Evolutionary conservation across 257 asterid genomes (phyloP).

Genomic region (Agastache rugosa): DNA sequence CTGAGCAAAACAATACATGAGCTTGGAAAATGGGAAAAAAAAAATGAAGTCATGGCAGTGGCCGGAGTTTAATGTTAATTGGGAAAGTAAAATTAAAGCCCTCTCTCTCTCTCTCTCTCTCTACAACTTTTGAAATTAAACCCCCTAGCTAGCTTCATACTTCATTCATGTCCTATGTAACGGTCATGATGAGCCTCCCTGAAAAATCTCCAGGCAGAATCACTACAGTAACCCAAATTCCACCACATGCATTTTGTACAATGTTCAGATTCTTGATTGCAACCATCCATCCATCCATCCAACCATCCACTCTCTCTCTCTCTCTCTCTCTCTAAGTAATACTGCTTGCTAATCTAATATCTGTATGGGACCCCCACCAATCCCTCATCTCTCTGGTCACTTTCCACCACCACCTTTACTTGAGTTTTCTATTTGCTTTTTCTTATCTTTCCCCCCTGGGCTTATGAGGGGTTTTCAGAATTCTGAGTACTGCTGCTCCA

Average conservation of each 20-base stretch:
- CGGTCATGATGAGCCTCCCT: conserved; percentile 28
- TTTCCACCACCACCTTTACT: conserved; percentile 44
- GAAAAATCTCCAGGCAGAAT: conserved; percentile 44
- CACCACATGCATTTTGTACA: conserved; percentile 44
- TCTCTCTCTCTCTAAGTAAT: background rate
- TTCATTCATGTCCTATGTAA: conserved; percentile 12
- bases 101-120: background rate
- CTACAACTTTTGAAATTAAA: conserved; percentile 4
- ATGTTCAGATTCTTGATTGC: conserved; percentile 49
- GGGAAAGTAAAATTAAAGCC: conserved; percentile 10
- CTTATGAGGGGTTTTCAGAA: conserved; percentile 22
- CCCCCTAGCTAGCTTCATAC: background rate
- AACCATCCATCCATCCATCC: conserved; percentile 44
- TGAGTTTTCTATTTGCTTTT: conserved; percentile 24
- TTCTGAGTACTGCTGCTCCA: conserved; percentile 10
- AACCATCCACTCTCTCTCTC: conserved; percentile 23
- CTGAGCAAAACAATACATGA: background rate
- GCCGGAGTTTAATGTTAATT: background rate
- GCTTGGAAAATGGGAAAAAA: background rate
- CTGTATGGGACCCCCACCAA: conserved; percentile 33
- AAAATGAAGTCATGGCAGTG: background rate
- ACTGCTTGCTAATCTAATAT: background rate
- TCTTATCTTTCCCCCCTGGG: conserved; percentile 22
- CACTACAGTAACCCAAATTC: conserved; percentile 50
- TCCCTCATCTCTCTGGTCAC: conserved; percentile 41